Evolutionary conservation across 208 protist genomes (phyloP), one percentile per base, ranked within the genome.

Genomic region (Acanthamoeba royreba): DNA sequence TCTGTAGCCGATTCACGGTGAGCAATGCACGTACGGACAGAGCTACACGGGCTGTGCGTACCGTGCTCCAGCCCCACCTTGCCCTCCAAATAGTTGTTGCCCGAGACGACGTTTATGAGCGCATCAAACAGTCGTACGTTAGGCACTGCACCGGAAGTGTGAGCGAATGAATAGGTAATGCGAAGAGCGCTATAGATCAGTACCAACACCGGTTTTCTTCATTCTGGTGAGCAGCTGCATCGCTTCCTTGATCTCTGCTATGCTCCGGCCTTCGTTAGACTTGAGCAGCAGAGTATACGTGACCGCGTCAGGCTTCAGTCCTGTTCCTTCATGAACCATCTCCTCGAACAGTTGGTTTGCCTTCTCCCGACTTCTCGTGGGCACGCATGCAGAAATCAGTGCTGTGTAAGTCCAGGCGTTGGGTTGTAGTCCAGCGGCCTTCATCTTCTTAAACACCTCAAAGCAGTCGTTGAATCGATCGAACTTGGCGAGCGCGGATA

Each of bases 281-380:
- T 85, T 85, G 42, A 85, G 74, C 43, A 85, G 43, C 74, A 85
- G 74, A 17, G 74, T 85, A 45, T 85, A 85, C 43, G 74, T 85
- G 74, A 85, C 74, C 13, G 74, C 74, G 43, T 85, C 74, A 31
- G 74, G 74, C 74, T 53, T 47, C 43, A 85, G 72, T 17, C 49
- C 74, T 45, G 46, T 45, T 5, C 74, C 43, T 28, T 47, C 5
- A 22, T 13, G 28, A 25, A 11, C 22, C 74, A 85, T 85, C 43
- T 85, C 74, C 25, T 85, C 74, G n/a, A 85, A 53, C 74, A 85
- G n/a, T 22, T 28, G 74, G 19, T 15, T 8, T 40, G 74, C 74
- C 28, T 45, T 40, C 42, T 8, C 42, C 0, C 74, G 74, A 28
- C 53, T 45, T 28, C 74, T 4, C 74, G 3, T 17, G n/a, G 74